phyloP scores from a whole-genome alignment of 306 rosid genomes.

The Clitoria ternatea region DNA sequence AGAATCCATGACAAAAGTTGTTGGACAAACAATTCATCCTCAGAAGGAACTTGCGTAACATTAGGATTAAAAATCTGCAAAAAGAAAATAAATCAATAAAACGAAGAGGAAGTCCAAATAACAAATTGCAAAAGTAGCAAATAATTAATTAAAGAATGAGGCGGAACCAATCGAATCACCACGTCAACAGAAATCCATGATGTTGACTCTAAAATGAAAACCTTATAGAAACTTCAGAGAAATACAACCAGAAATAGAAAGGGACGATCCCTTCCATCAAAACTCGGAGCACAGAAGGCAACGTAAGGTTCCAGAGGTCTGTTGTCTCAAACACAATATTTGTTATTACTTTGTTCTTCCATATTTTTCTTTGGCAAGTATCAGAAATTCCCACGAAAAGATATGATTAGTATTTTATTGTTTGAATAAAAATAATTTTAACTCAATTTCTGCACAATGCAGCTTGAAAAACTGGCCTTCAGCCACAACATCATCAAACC shows the following conservation, averaged over 20 bases:
- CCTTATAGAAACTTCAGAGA: neutral
- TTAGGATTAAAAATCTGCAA: constrained; percentile 34
- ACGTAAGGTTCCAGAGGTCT: neutral
- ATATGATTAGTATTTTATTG: neutral
- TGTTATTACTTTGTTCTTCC: neutral
- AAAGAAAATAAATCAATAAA: constrained; percentile 13
- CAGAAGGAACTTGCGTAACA: constrained; percentile 26
- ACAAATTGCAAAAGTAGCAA: constrained; percentile 1
- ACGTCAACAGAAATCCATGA: neutral
- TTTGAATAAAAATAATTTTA: neutral
- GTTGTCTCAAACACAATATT: neutral
- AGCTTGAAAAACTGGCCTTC: too few species aligned
- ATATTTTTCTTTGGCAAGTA: neutral
- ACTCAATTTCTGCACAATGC: too few species aligned
- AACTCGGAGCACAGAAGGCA: neutral
- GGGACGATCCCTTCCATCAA: neutral
- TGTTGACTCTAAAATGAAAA: neutral
- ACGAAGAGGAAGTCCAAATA: neutral
- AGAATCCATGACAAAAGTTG: constrained; percentile 30
- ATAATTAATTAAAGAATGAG: neutral
- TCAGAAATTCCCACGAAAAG: neutral
- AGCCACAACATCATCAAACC: too few species aligned
- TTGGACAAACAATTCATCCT: constrained; percentile 26
- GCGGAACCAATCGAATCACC: constrained; percentile 7
- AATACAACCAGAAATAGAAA: neutral